Conservation (phyloP, 2,329 filamentous ascomycete genomes). For the Coniochaeta sp. region DNA sequence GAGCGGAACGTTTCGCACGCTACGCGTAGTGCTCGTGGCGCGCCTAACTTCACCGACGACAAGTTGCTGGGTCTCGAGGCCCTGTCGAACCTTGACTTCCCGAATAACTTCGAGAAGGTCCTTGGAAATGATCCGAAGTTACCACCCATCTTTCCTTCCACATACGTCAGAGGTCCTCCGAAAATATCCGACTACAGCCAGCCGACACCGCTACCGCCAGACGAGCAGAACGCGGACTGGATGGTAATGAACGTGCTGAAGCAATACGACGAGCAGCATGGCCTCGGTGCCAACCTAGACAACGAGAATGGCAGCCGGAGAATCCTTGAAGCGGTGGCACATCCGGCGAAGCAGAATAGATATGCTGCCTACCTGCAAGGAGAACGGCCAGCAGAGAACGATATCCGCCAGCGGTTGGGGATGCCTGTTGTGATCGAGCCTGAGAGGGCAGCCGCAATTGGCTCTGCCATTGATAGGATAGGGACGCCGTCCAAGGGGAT, state of each 20-base stretch:
- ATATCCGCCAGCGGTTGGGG: conserved; percentile 40
- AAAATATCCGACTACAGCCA: conserved; percentile 48
- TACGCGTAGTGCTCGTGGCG: conserved; percentile 53
- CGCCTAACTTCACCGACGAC: conserved; percentile 50
- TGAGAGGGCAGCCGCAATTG: conserved; percentile 12
- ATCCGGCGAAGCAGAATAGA: conserved; percentile 36
- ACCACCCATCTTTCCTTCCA: conserved; percentile 47
- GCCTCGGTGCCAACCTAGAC: conserved; percentile 48
- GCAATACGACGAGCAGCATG: conserved; percentile 46
- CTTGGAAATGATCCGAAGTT: conserved; percentile 50
- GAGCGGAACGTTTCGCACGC: conserved; percentile 57
- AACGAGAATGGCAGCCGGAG: conserved; percentile 43
- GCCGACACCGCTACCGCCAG: conserved; percentile 38
- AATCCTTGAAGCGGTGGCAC: conserved; percentile 47
- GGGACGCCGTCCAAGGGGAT: conserved; percentile 15
- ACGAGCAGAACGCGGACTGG: conserved; percentile 47
- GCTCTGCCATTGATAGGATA: conserved; percentile 6
- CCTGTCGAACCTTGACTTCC: conserved; percentile 50
- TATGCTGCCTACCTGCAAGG: conserved; percentile 40
- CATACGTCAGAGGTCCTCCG: conserved; percentile 51
- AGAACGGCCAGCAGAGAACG: conserved; percentile 38
- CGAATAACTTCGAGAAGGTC: conserved; percentile 50
- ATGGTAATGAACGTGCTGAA: conserved; percentile 51
- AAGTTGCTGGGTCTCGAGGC: conserved; percentile 53
- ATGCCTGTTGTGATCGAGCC: conserved; percentile 36